Evolutionary conservation across 495 filamentous ascomycete species (phyloP), one percentile per base, ranked within the genome.

Genomic region (Patellaria atrata): DNA sequence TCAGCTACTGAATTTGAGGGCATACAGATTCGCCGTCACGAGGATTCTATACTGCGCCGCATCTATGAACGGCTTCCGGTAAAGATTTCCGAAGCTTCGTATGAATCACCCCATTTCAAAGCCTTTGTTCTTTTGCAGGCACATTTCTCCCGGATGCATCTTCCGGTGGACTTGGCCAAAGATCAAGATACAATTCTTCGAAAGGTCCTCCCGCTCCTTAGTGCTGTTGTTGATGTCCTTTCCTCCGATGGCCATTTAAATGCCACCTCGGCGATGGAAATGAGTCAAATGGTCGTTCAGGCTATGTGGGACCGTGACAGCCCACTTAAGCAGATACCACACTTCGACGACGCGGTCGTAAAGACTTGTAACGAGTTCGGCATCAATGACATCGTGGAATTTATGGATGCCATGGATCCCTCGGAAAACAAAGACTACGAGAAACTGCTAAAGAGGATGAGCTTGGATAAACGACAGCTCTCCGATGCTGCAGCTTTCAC

Each of bases 281-380:
- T 99, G 76, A 92, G 84, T 15, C 89, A 99, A 57, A 99, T 99
- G 89, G 80, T 87, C 36, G 85, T 99, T 13, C 89, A 99, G 57
- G 85, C 82, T 19, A 93, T 94, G 82, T 99, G 89, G 89, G 85
- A 96, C 62, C 79, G 84, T 15, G 89, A 99, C 56, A 89, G 80
- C 43, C 84, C 91, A 28, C 67, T 99, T 33, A 94, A 92, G 63
- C 89, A 99, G 61, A 94, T 99, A 45, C 89, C 89, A 40, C 79
- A 94, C 58, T 99, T 99, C 56, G 71, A 76, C 4, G 70, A 79
- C 17, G 75, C 89, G 37, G 75, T 77, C 30, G 73, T 94, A 44
- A 79, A 89, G 58, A 77, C 71, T 40, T 82, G 82, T 26, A 79
- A 82, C 49, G 75, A 82, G 34, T 75, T 67, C 44, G 75, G 74